These are phyloP conservation scores for Candolleomyces efflorescens DNA, from an alignment of 768 basidiomycete genomes.

Conservation along the genomic window DNA sequence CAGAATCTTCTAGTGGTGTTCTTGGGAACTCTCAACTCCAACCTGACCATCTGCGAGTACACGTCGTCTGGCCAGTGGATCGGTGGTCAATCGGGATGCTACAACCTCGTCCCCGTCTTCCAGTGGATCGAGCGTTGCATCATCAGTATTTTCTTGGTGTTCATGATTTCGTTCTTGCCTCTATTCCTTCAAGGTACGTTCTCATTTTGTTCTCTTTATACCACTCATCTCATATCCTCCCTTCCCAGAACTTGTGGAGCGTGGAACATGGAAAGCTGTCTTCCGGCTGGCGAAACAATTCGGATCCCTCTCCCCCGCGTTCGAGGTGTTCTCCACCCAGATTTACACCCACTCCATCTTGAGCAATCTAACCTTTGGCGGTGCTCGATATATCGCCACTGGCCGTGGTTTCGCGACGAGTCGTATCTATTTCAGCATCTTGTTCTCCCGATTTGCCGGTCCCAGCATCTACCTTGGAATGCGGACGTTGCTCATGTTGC, in stretches of 20 bases:
- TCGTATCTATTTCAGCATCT: slow-evolving; percentile 88
- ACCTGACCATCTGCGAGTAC: slow-evolving; percentile 78
- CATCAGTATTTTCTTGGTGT: slow-evolving; percentile 97
- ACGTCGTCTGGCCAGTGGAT: slow-evolving; percentile 66
- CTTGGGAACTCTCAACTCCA: slow-evolving; percentile 86
- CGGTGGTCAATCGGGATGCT: slow-evolving; percentile 82
- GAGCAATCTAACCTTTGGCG: slow-evolving; percentile 95
- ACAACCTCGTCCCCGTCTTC: slow-evolving; percentile 91
- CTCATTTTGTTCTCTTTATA: background rate
- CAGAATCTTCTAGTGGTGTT: slow-evolving; percentile 69
- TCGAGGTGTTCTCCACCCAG: slow-evolving; percentile 98
- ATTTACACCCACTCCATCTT: slow-evolving; percentile 98
- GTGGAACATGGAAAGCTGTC: slow-evolving; percentile 89
- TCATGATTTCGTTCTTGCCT: slow-evolving; percentile 94
- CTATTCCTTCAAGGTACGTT: slow-evolving; percentile 87
- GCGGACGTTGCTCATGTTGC: slow-evolving; percentile 85
- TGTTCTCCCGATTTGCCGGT: slow-evolving; percentile 98
- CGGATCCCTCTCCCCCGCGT: slow-evolving; percentile 87
- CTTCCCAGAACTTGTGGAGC: slow-evolving; percentile 81
- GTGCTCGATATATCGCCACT: slow-evolving; percentile 97
- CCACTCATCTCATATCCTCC: background rate
- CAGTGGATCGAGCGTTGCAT: slow-evolving; percentile 96
- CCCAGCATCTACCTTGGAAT: slow-evolving; percentile 98
- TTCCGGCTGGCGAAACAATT: slow-evolving; percentile 94
- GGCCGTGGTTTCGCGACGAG: slow-evolving; percentile 99